Evolutionary conservation across 2,329 filamentous ascomycete species (phyloP).

Genomic region (Mollisiaceae sp.): DNA sequence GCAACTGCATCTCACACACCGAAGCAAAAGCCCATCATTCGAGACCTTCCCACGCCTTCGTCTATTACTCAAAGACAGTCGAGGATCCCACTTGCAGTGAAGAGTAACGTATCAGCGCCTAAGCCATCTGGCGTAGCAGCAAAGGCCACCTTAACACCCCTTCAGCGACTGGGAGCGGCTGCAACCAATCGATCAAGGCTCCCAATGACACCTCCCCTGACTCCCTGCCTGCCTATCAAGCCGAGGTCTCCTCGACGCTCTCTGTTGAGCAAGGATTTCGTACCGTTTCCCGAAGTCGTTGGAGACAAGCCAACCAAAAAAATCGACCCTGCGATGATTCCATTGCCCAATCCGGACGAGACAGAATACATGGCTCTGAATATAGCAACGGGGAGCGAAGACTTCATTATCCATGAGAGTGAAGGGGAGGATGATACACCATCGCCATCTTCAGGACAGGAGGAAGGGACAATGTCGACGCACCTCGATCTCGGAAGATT

Average conservation of each 20-base stretch:
- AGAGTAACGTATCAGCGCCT: slow-evolving; percentile 23
- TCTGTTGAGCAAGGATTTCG: slow-evolving; percentile 28
- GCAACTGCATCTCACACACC: slow-evolving; percentile 25
- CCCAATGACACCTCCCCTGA: slow-evolving; percentile 39
- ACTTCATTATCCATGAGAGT: slow-evolving; percentile 55
- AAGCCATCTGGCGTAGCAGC: slow-evolving; percentile 21
- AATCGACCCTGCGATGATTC: slow-evolving; percentile 45
- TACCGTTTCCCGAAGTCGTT: slow-evolving; percentile 38
- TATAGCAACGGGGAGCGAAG: slow-evolving; percentile 52
- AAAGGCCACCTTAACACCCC: slow-evolving; percentile 35
- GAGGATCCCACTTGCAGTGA: slow-evolving; percentile 39
- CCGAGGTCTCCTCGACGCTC: slow-evolving; percentile 24
- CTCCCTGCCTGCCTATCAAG: slow-evolving; percentile 23
- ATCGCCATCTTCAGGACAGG: slow-evolving; percentile 39
- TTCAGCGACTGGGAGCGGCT: slow-evolving; percentile 41
- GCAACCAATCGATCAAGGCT: slow-evolving; percentile 34
- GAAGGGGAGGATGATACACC: slow-evolving; percentile 46
- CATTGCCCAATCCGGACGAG: slow-evolving; percentile 40
- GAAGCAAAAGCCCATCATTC: slow-evolving; percentile 19
- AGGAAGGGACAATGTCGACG: slow-evolving; percentile 12
- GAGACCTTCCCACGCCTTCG: slow-evolving; percentile 33
- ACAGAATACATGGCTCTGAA: slow-evolving; percentile 32
- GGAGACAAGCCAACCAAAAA: slow-evolving; percentile 3
- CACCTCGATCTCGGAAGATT: slow-evolving; percentile 29
- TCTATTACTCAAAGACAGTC: slow-evolving; percentile 31